Percentiles rank a stretch among this genome's conserved stretches.
Conservation (phyloP, 78 protist genomes). For the Tieghemostelium lacteum region DNA sequence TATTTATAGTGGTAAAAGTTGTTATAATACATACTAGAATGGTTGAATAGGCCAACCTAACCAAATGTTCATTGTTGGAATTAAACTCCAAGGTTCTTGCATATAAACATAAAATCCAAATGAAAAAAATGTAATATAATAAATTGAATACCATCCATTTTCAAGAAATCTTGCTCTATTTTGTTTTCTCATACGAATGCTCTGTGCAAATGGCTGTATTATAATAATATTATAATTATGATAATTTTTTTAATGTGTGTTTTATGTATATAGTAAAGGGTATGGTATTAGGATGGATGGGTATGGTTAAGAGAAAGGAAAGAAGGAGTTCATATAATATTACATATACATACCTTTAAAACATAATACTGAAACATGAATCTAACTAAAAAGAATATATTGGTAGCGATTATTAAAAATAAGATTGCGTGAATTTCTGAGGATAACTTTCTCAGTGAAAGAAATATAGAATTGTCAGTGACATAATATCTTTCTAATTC, state of each 20-base stretch:
- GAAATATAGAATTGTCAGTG: constrained; percentile 67
- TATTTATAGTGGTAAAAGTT: not conserved
- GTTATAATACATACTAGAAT: constrained; percentile 30
- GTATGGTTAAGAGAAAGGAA: not conserved
- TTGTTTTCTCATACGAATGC: constrained; percentile 39
- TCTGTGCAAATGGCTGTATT: constrained; percentile 52
- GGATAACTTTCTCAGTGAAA: constrained; percentile 24
- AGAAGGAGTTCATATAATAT: not conserved
- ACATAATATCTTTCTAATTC: constrained; percentile 53
- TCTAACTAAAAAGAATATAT: constrained; percentile 64
- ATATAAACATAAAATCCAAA: constrained; percentile 59
- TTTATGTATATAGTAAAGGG: no score
- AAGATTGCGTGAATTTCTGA: constrained; percentile 47
- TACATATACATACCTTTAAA: constrained; percentile 18
- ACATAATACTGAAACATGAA: constrained; percentile 57
- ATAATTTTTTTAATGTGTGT: no score
- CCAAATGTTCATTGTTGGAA: constrained; percentile 79
- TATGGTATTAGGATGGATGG: not conserved
- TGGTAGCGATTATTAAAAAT: constrained; percentile 37
- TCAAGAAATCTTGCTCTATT: constrained; percentile 55
- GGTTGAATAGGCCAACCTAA: constrained; percentile 79
- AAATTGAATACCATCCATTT: constrained; percentile 77
- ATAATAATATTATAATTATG: not conserved
- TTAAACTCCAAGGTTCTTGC: constrained; percentile 49
- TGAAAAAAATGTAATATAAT: constrained; percentile 41